Base-by-base conservation (phyloP, 2,329 filamentous ascomycete species). In the Monosporascus sp. region DNA sequence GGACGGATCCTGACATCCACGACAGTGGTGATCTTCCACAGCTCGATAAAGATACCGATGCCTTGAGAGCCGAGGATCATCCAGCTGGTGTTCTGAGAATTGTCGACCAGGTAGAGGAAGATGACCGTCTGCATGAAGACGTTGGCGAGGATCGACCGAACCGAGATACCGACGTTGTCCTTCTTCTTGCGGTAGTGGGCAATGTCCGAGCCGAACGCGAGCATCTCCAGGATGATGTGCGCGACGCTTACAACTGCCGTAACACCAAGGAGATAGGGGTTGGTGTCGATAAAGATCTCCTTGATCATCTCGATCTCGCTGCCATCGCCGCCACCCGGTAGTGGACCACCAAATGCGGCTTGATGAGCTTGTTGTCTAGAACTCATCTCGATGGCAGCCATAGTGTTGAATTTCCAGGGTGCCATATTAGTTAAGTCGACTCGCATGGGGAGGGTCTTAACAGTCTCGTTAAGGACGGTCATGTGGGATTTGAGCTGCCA, bases 101-200 rank as follows among this genome's bases (percentile, higher is more conserved):
- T 97, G 76, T 99, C 94, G 64, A 99, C 76, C 31, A 99, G 82
- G 73, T 99, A 99, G 46, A 99, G 80, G 81, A 99, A 95, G 72
- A 99, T 97, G 66, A 97, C 81, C 7, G 81, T 72, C 73, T 99
- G 94, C 94, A 99, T 99, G 71, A 97, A 92, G 57, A 97, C 92
- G 66, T 97, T 99, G 69, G 90, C 91, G 53, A 99, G 78, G 66
- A 99, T 99, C 34, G 93, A 95, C 53, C 94, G 91, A 56, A 99
- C 88, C 1, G 92, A 97, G 46, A 96, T 96, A 59, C 94, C 94
- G 27, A 99, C 89, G 55, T 96, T 94, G 76, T 97, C 95, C 80
- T 99, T 99, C 87, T 99, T 99, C 79, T 97, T 97, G 69, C 92
- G 90, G 84, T 94, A 99, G 74, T 99, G 94, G 48, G 91, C 85